Evolutionary conservation across 2,329 filamentous ascomycete genomes (phyloP), one percentile per base, ranked within the genome.

Genomic region (Aschersonia sp.): DNA sequence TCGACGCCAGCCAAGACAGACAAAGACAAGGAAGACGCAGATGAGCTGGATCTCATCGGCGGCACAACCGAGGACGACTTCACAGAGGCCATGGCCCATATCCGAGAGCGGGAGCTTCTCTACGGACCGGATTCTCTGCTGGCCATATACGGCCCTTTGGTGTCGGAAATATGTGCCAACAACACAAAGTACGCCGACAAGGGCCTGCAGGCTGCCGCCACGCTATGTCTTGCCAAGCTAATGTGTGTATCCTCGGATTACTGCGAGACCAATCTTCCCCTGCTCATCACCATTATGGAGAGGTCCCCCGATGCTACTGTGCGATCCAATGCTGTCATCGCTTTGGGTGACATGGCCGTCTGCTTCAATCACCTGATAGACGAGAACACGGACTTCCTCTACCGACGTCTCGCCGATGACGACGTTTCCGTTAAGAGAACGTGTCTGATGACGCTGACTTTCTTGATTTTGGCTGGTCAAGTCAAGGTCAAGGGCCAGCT

Each of bases 291-390:
- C 12, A 97, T 98, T 58, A 89, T 98, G 73, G 92, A 98, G 68
- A 83, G 89, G 31, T 96, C 89, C 2, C 79, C 87, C 32, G 88
- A 96, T 58, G 85, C 94, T 1, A 94, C 89, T 20, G 91, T 94
- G 40, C 83, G 92, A 46, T 94, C 87, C 57, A 98, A 98, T 61
- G 87, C 94, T 7, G 94, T 98, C 20, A 94, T 98, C 56, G 91
- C 92, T 0, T 79, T 98, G 0, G 92, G 92, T 40, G 92, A 98
- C 61, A 98, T 98, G 92, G 94, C 94, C 0, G 92, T 98, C 29
- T 96, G 89, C 75, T 98, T 98, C 75, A 98, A 98, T 61, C 92
- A 98, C 60, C 78, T 98, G 45, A 96, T 98, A 56, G 94, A 98
- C 60, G 94, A 98, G 67, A 97, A 98, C 65, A 98, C 92, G 0